Percentiles rank a stretch among this genome's conserved stretches.
Conservation (phyloP, 495 filamentous ascomycete genomes). For the Extremus antarcticus region DNA sequence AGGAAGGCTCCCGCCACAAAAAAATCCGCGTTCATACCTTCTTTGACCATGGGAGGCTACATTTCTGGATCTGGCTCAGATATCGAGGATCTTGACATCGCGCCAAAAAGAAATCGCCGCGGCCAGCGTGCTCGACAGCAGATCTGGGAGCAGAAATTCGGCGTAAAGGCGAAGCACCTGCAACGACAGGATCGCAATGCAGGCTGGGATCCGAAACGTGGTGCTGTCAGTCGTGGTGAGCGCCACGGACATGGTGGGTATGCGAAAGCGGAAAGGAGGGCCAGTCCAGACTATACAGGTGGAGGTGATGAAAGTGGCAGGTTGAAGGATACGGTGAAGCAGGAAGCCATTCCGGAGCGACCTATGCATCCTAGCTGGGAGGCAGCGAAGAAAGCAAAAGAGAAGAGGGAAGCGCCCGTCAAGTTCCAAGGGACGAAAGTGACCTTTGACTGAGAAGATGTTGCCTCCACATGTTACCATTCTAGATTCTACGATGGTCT, state of each 20-base stretch:
- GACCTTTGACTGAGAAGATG: constrained; percentile 57
- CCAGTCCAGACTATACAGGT: neutral
- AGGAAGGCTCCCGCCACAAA: constrained; percentile 29
- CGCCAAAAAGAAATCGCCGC: constrained; percentile 62
- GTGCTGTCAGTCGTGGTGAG: constrained; percentile 27
- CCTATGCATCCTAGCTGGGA: constrained; percentile 88
- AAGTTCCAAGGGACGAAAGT: constrained; percentile 80
- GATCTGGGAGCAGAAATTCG: constrained; percentile 89
- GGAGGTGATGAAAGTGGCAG: constrained; percentile 22
- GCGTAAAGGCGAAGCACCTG: constrained; percentile 63
- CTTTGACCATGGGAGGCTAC: constrained; percentile 77
- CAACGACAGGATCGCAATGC: constrained; percentile 28
- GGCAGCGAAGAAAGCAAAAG: constrained; percentile 77
- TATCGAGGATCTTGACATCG: constrained; percentile 33
- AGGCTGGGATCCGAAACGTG: constrained; percentile 44
- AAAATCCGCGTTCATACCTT: constrained; percentile 70
- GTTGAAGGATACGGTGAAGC: constrained; percentile 19
- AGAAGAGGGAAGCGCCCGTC: constrained; percentile 44
- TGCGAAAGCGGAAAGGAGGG: neutral
- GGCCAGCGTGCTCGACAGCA: constrained; percentile 78
- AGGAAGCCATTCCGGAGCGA: constrained; percentile 43
- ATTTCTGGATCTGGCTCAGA: constrained; percentile 77
- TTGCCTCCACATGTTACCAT: neutral
- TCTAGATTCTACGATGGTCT: neutral
- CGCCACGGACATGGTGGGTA: neutral